phyloP scores from a whole-genome alignment of 352 stramenopile genomes.

The Globisporangium ultimum region DNA sequence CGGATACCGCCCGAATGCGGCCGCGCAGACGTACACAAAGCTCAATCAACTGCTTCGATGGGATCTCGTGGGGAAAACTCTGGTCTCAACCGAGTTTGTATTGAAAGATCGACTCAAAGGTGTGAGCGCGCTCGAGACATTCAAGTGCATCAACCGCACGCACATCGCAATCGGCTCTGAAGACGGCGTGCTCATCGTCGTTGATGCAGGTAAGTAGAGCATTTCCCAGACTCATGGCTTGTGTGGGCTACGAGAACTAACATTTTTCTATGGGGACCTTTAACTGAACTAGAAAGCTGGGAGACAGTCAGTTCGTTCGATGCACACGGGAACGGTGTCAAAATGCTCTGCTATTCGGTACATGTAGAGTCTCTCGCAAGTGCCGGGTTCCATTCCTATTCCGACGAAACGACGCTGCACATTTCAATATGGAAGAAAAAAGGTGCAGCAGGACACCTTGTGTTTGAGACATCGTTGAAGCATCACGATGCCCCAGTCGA shows the following conservation, averaged over 20 bases:
- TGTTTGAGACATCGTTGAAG: slow-evolving; percentile 30
- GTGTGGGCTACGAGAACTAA: no score
- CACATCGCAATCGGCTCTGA: slow-evolving; percentile 49
- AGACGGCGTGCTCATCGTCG: slow-evolving; percentile 48
- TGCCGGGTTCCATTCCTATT: slow-evolving; percentile 54
- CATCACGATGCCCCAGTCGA: slow-evolving; percentile 38
- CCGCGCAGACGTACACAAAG: slow-evolving; percentile 34
- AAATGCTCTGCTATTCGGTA: slow-evolving; percentile 40
- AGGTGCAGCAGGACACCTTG: slow-evolving; percentile 21
- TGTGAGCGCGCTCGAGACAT: slow-evolving; percentile 39
- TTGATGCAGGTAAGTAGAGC: slow-evolving; percentile 27
- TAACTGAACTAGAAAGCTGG: slow-evolving; percentile 23
- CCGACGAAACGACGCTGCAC: slow-evolving; percentile 61
- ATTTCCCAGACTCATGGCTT: no score
- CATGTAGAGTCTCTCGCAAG: slow-evolving; percentile 54
- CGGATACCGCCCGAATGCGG: slow-evolving; percentile 29
- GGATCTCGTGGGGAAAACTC: slow-evolving; percentile 28
- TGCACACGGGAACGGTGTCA: slow-evolving; percentile 55
- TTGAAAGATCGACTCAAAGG: slow-evolving; percentile 48
- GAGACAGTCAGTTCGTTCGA: slow-evolving; percentile 47
- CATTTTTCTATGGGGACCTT: no score
- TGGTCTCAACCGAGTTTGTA: slow-evolving; percentile 19
- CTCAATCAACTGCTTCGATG: slow-evolving; percentile 56
- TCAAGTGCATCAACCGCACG: slow-evolving; percentile 47
- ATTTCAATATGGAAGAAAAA: slow-evolving; percentile 51